Conservation (phyloP, 768 basidiomycete genomes). For the Suillus ampliporus region DNA sequence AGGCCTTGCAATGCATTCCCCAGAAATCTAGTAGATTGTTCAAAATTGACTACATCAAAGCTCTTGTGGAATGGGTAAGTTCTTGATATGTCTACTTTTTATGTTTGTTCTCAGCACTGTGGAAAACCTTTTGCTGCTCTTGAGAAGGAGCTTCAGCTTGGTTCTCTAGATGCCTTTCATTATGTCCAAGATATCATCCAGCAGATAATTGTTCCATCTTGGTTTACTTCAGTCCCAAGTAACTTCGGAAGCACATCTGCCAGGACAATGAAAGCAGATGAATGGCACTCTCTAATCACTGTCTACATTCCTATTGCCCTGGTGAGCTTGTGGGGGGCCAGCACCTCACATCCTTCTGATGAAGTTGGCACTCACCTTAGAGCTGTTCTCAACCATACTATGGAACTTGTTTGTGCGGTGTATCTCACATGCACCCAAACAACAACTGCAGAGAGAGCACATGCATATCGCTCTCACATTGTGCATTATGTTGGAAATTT, state of each 20-base stretch:
- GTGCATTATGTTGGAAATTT: constrained; percentile 25
- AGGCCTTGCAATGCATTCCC: neutral
- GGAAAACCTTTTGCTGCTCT: neutral
- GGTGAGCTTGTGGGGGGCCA: constrained; percentile 34
- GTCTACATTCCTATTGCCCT: constrained; percentile 41
- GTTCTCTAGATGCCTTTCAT: neutral
- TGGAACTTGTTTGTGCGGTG: constrained; percentile 33
- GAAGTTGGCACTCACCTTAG: neutral
- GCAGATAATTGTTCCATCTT: constrained; percentile 12
- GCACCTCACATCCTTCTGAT: constrained; percentile 12
- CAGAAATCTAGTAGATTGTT: neutral
- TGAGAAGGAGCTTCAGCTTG: neutral
- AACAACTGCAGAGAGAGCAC: constrained; percentile 15
- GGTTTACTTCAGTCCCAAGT: constrained; percentile 15
- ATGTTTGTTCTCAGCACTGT: neutral
- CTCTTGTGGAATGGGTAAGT: neutral
- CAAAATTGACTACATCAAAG: neutral
- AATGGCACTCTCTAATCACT: constrained; percentile 37
- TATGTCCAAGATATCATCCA: constrained; percentile 4
- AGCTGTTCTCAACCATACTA: constrained; percentile 29
- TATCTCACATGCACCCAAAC: constrained; percentile 21
- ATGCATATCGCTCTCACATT: constrained; percentile 21
- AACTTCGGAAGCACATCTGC: constrained; percentile 24
- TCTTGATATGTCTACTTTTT: neutral
- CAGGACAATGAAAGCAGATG: constrained; percentile 40